Evolutionary conservation across 108 stramenopile genomes (phyloP).

Genomic region (Fragilariopsis cylindrus): DNA sequence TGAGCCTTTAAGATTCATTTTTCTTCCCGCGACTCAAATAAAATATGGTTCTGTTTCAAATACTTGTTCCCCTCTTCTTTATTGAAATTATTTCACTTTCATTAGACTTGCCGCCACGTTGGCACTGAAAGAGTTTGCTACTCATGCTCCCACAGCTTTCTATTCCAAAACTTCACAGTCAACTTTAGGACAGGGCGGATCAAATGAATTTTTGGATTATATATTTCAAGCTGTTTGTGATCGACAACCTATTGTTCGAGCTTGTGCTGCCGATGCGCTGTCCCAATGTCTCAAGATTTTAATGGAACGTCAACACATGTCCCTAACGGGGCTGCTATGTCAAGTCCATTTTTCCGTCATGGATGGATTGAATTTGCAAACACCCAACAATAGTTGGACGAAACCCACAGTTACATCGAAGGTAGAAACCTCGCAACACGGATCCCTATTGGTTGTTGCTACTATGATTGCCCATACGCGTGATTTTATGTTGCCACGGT

Average conservation of each 20-base stretch:
- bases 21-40: neutral
- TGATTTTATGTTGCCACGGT: constrained; percentile 94
- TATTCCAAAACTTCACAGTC: constrained; percentile 78
- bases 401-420: constrained; percentile 25
- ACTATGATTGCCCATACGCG: constrained; percentile 85
- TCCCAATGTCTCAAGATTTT: constrained; percentile 77
- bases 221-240: constrained; percentile 86
- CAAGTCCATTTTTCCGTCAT: constrained; percentile 70
- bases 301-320: constrained; percentile 68
- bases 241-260: constrained; percentile 84
- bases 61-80: neutral
- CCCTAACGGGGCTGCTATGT: constrained; percentile 67
- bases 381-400: constrained; percentile 33
- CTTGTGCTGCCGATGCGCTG: constrained; percentile 92
- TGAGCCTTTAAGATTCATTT: neutral
- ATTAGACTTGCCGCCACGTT: constrained; percentile 83
- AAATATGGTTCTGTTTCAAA: neutral
- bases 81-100: neutral
- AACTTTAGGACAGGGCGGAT: constrained; percentile 58
- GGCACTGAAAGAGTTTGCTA: constrained; percentile 86
- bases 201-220: constrained; percentile 87
- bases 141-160: constrained; percentile 91
- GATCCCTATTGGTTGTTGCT: constrained; percentile 84
- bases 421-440: constrained; percentile 76
- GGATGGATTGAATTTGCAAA: constrained; percentile 58